Conservation (phyloP, 345 rosid genomes). For the Gossypium australe region DNA sequence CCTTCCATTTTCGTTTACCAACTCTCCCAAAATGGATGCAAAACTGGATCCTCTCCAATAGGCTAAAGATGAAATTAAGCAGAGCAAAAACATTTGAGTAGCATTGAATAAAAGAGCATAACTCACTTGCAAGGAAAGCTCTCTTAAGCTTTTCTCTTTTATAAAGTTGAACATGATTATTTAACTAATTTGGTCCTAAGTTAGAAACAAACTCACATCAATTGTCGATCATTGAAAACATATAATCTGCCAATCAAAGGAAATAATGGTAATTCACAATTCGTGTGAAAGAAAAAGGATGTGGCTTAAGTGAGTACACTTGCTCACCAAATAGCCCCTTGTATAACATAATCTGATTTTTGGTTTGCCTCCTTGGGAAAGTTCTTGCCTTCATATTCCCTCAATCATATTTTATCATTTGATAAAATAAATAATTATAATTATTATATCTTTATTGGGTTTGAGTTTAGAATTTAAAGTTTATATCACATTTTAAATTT, state of each 20-base stretch:
- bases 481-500: no score
- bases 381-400: no score
- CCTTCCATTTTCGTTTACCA: background rate
- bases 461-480: no score
- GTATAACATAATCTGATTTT: no score
- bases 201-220: background rate
- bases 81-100: slow-evolving; percentile 25
- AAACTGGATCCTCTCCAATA: background rate
- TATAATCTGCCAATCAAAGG: no score
- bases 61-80: background rate
- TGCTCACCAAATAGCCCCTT: no score
- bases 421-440: no score
- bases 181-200: background rate
- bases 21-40: background rate
- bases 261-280: no score
- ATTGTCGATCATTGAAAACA: background rate
- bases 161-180: background rate
- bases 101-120: slow-evolving; percentile 23
- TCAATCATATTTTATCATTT: no score
- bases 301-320: background rate
- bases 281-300: background rate
- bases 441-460: no score
- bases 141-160: background rate
- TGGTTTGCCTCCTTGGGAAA: no score
- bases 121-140: slow-evolving; percentile 28